Base-by-base conservation (phyloP, 1,284 basidiomycete genomes). In the Wolfiporia cocos region DNA sequence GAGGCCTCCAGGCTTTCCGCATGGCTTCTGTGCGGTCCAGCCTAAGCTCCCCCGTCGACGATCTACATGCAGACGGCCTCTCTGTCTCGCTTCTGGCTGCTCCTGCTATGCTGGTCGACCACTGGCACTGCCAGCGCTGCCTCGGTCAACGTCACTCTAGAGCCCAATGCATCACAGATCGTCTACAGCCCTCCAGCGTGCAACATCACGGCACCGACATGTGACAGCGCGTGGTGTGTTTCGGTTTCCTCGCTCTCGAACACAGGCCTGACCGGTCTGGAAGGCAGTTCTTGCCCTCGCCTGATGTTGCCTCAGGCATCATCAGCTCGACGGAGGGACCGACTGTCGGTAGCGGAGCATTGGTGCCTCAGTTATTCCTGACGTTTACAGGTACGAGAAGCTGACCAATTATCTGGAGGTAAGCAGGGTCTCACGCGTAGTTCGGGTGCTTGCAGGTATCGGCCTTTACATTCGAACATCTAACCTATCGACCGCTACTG, bases 341-440 rank as follows among this genome's bases (percentile, higher is more conserved):
- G 10, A 53, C 46, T 14, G 28, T 49, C 19, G 45, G 45, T 3
- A 48, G 46, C n/a, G 53, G 49, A 7, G 48, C 47, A 19, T 30
- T 62, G 35, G 44, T 57, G 23, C 60, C 60, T 30, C 60, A 62
- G 43, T 44, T 62, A 17, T 62, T 60, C 46, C 51, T 62, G 38
- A 48, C 51, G 24, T 49, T 62, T 38, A 49, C 52, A 42, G 60
- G 60, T 45, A 50, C 41, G 11, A 44, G 20, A 40, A 9, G 12
- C 14, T 38, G 9, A 33, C 32, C 7, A 28, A 14, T 9, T 28
- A 9, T 28, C n/a, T n/a, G n/a, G n/a, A n/a, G n/a, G n/a, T n/a
- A n/a, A n/a, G n/a, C n/a, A n/a, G n/a, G 26, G 7, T 7, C 9
- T 28, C 26, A 28, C 7, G 14, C 26, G 26, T 28, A 28, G 9